A percentile compares a stretch with the other conserved stretches of the same genome.
Conservation (phyloP, 108 stramenopile genomes). For the Cyclotella choctawhatcheeana region DNA sequence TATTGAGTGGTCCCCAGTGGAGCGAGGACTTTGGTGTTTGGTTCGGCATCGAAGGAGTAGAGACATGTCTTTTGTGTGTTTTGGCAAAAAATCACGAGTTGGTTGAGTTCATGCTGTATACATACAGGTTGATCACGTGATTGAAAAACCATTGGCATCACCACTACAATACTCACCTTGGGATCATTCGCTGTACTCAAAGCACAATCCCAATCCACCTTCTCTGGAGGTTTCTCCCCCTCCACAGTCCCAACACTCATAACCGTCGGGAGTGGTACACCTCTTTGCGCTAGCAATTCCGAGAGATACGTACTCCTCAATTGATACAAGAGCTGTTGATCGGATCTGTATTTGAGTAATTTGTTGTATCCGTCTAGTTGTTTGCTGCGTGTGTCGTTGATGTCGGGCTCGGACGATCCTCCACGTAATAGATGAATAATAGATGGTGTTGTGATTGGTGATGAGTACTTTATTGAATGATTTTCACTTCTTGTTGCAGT, state of each 20-base stretch:
- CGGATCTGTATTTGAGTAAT: slow-evolving; percentile 53
- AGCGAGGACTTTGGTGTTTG: slow-evolving; percentile 79
- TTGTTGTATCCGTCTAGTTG: slow-evolving; percentile 4
- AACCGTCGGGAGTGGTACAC: slow-evolving; percentile 63
- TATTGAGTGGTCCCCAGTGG: slow-evolving; percentile 71
- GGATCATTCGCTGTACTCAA: slow-evolving; percentile 69
- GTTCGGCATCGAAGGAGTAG: slow-evolving; percentile 80
- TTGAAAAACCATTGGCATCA: too few relatives aligned
- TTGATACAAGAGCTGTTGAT: slow-evolving; percentile 78
- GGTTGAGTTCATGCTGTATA: neutral
- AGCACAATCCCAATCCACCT: slow-evolving; percentile 91
- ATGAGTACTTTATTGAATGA: too few relatives aligned
- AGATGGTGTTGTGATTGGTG: too few relatives aligned
- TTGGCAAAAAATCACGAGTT: neutral
- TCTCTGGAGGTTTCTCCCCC: slow-evolving; percentile 62
- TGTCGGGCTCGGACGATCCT: too few relatives aligned
- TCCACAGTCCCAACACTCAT: slow-evolving; percentile 63
- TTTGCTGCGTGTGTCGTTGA: neutral
- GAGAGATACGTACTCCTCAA: slow-evolving; percentile 68
- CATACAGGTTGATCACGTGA: neutral
- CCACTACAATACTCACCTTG: slow-evolving; percentile 49
- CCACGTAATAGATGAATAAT: too few relatives aligned
- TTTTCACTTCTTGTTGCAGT: too few relatives aligned
- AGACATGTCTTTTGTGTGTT: slow-evolving; percentile 50
- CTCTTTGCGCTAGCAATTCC: slow-evolving; percentile 75